Evolutionary conservation across 495 filamentous ascomycete genomes (phyloP).

Genomic region (Xylaria castorea): DNA sequence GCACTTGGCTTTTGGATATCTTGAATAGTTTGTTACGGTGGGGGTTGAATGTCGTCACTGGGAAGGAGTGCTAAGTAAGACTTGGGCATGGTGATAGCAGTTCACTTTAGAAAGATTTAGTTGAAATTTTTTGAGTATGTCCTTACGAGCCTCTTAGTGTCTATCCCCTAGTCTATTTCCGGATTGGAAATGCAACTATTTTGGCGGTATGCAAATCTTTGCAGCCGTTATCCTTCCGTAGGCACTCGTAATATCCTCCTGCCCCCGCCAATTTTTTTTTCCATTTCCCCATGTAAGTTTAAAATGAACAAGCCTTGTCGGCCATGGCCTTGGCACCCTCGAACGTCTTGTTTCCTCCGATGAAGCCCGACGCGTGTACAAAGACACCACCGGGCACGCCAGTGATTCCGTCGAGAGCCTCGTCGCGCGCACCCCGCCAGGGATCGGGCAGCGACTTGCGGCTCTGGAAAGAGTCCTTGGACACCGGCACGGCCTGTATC

Average conservation of each 20-base stretch:
- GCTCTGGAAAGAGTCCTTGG: slow-evolving; percentile 84
- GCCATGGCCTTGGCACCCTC: slow-evolving; percentile 92
- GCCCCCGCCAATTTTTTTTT: not conserved
- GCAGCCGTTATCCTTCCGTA: not conserved
- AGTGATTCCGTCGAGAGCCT: slow-evolving; percentile 74
- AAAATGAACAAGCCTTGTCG: slow-evolving; percentile 61
- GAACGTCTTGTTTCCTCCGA: slow-evolving; percentile 90
- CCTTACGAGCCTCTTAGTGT: not conserved
- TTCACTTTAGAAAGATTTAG: not conserved
- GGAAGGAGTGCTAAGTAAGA: not conserved
- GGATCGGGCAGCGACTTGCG: slow-evolving; percentile 86
- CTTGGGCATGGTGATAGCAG: not conserved
- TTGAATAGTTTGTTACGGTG: not conserved
- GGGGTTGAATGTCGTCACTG: not conserved
- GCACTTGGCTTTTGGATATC: not conserved
- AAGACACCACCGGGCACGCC: slow-evolving; percentile 84
- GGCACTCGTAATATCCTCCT: not conserved
- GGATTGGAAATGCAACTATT: not conserved
- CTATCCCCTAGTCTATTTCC: not conserved
- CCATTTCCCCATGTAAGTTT: slow-evolving; percentile 39
- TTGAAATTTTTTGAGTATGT: not conserved
- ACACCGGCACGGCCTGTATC: slow-evolving; percentile 83
- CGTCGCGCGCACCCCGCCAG: slow-evolving; percentile 90
- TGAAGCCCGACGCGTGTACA: slow-evolving; percentile 93
- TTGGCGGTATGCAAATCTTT: not conserved